Percentiles rank a stretch among this genome's conserved stretches.
Evolutionary conservation across 139 green algal species (phyloP).

Genomic region (Raphidocelis subcapitata): DNA sequence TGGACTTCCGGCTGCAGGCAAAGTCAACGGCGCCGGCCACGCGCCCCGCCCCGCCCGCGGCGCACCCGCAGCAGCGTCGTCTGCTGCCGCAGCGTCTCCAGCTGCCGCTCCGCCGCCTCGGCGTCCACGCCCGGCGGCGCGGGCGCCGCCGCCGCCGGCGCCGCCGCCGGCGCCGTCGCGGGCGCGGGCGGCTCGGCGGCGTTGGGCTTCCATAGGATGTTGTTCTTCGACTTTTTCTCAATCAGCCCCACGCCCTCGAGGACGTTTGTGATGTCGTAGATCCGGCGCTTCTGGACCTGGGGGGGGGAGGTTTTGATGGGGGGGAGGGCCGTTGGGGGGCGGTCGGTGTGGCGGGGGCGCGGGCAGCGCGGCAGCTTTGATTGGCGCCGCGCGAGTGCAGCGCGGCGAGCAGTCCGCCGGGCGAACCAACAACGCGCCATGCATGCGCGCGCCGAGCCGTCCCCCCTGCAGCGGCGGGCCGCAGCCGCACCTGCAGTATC

Average conservation of each 20-base stretch:
- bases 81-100: slow-evolving; percentile 22
- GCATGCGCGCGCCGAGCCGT: too few relatives aligned
- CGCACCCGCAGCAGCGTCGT: slow-evolving; percentile 34
- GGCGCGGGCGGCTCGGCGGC: too few relatives aligned
- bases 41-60: too few relatives aligned
- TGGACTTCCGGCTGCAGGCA: too few relatives aligned
- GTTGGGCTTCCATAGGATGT: slow-evolving; percentile 43
- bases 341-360: neutral
- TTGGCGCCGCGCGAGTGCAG: too few relatives aligned
- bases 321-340: neutral
- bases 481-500: slow-evolving; percentile 56
- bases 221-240: slow-evolving; percentile 90
- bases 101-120: slow-evolving; percentile 8
- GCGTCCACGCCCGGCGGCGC: slow-evolving; percentile 5
- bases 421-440: too few relatives aligned
- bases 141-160: neutral
- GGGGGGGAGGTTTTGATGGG: neutral
- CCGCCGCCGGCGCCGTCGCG: too few relatives aligned
- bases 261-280: slow-evolving; percentile 99
- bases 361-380: too few relatives aligned
- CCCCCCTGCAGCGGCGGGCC: too few relatives aligned
- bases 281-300: slow-evolving; percentile 94
- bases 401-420: too few relatives aligned
- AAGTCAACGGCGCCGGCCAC: too few relatives aligned
- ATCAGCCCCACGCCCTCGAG: slow-evolving; percentile 96